Conservation (phyloP, 2,329 filamentous ascomycete species). For the Fusarium sp. region DNA sequence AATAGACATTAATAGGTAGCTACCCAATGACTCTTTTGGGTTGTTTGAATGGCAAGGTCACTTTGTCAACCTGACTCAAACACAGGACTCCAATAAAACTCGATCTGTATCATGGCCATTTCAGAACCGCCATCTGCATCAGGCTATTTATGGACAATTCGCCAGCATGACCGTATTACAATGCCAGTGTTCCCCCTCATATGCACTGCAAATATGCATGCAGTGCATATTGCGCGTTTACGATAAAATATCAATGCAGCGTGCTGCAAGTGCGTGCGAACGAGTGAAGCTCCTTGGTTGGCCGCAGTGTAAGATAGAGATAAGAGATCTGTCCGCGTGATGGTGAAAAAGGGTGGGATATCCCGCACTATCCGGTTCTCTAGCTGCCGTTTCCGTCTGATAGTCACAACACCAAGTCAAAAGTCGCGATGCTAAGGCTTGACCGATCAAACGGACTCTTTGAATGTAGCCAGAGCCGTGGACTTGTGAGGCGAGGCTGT, state of each 20-base stretch:
- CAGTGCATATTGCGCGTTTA: neutral
- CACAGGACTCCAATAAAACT: neutral
- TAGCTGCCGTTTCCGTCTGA: constrained; percentile 27
- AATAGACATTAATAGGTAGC: neutral
- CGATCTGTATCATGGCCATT: neutral
- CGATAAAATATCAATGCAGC: constrained; percentile 4
- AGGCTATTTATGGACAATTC: neutral
- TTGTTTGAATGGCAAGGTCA: fast-evolving
- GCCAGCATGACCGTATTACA: neutral
- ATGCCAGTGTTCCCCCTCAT: neutral
- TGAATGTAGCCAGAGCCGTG: neutral
- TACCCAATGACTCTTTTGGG: neutral
- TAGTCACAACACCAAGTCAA: constrained; percentile 24
- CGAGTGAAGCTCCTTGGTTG: neutral
- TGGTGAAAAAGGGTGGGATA: constrained; percentile 27
- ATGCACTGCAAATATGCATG: neutral
- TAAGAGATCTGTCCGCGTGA: constrained; percentile 34
- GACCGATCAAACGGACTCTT: neutral
- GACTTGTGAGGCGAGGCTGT: neutral
- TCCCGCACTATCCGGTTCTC: constrained; percentile 14
- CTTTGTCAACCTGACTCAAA: neutral
- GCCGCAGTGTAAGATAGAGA: constrained; percentile 9
- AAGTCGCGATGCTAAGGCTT: constrained; percentile 7
- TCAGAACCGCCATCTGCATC: neutral
- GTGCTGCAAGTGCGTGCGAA: neutral